Conservation (phyloP, 495 filamentous ascomycete genomes). For the Amniculicola lignicola region DNA sequence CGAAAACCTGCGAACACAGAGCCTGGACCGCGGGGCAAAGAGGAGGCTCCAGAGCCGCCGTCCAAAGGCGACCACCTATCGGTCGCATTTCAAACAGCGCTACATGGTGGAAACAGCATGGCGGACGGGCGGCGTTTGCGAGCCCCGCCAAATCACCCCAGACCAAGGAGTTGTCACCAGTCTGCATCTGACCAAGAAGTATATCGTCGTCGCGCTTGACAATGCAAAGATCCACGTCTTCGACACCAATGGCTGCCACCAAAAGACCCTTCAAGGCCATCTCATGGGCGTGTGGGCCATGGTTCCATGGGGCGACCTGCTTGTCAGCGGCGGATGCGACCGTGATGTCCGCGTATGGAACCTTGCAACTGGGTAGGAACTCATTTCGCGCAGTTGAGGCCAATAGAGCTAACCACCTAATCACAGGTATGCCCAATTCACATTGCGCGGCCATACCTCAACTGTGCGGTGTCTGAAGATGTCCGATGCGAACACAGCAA, state of each 20-base stretch:
- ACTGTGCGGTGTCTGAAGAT: slow-evolving; percentile 97
- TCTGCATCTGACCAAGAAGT: slow-evolving; percentile 87
- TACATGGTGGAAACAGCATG: slow-evolving; percentile 97
- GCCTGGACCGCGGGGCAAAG: slow-evolving; percentile 28
- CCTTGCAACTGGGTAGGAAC: slow-evolving; percentile 90
- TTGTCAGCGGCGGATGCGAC: slow-evolving; percentile 96
- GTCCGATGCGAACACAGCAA: slow-evolving; percentile 87
- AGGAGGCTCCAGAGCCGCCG: slow-evolving; percentile 20
- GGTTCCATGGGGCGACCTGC: slow-evolving; percentile 94
- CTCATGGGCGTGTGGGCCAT: slow-evolving; percentile 99
- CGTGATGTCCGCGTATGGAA: slow-evolving; percentile 97
- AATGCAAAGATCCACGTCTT: slow-evolving; percentile 99
- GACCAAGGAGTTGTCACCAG: slow-evolving; percentile 97
- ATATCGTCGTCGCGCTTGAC: slow-evolving; percentile 95
- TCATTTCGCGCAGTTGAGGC: neutral
- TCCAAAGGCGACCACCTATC: slow-evolving; percentile 65
- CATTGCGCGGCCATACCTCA: slow-evolving; percentile 88
- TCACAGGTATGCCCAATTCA: slow-evolving; percentile 57
- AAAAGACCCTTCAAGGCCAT: slow-evolving; percentile 88
- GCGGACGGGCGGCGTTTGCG: slow-evolving; percentile 79
- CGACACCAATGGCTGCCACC: slow-evolving; percentile 80
- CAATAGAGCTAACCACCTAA: neutral
- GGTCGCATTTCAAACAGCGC: slow-evolving; percentile 94
- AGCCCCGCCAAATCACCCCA: slow-evolving; percentile 80
- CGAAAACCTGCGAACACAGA: slow-evolving; percentile 30